Base-by-base conservation (phyloP, 1,284 basidiomycete genomes). In the Takashimella koratensis region DNA sequence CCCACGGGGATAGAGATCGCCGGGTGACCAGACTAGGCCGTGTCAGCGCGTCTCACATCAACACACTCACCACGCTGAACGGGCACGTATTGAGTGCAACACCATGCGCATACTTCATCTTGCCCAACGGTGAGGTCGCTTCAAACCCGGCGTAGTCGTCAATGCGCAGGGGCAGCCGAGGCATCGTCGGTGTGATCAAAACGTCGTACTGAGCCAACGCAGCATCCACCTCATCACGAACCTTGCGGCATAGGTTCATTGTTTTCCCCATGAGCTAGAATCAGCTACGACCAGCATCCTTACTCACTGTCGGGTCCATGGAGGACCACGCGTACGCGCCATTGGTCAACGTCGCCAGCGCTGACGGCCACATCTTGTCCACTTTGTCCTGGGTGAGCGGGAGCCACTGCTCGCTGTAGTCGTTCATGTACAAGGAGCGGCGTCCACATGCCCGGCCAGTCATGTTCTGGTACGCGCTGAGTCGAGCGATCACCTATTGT, bases 121-220 rank as follows among this genome's bases (percentile, higher is more conserved):
- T 39, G 21, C 59, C 60, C 2, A 39, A 42, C 1, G 60, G 54
- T 8, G 10, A 36, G 5, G 46, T 39, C 2, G 58, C 53, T 5
- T 47, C 43, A 4, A 45, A 43, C 25, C 42, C 56, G 0, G 56
- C 43, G 16, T 36, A 36, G 16, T 36, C 30, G 16, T 36, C 30
- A 2, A 66, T 52, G 13, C 52, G 56, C 12, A 52, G 49, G 4
- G 65, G 53, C 5, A 69, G 52, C 48, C 54, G 53, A 2, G 65
- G 65, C 22, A 65, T 67, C 2, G 80, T 81, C 5, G 80, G 80
- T 68, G 79, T 79, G 42, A 80, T 60, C 6, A 82, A 63, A 4
- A 80, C 68, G 54, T 80, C 78, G 54, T 74, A 77, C 12, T 72
- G 57, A 5, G 67, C 58, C 4, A 81, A 60, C 10, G 71, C 68